Conservation (phyloP, 2,329 filamentous ascomycete genomes). For the Aspergillus sp. region DNA sequence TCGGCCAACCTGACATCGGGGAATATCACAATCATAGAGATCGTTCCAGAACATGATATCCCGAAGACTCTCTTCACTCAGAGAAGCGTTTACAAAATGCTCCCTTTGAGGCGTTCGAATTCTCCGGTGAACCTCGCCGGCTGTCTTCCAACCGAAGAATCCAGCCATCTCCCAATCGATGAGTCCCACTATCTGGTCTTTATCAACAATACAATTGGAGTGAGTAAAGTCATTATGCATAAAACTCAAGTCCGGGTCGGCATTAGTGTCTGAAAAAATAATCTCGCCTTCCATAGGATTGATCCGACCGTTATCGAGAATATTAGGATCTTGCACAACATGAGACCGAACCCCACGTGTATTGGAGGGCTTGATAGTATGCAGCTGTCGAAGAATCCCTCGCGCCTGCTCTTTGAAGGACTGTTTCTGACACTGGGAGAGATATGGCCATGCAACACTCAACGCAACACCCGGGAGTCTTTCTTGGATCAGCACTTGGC, state of each 20-base stretch:
- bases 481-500: slow-evolving; percentile 39
- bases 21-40: slow-evolving; percentile 11
- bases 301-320: slow-evolving; percentile 28
- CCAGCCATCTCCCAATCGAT: slow-evolving; percentile 46
- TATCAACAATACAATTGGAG: slow-evolving; percentile 39
- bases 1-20: too few species aligned
- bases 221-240: slow-evolving; percentile 42
- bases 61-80: slow-evolving; percentile 14
- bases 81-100: slow-evolving; percentile 18
- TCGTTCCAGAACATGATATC: slow-evolving; percentile 19
- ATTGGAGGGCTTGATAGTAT: slow-evolving; percentile 21
- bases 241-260: slow-evolving; percentile 28
- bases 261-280: slow-evolving; percentile 25
- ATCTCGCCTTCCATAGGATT: slow-evolving; percentile 34
- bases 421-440: slow-evolving; percentile 30
- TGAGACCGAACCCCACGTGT: slow-evolving; percentile 17
- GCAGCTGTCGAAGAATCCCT: slow-evolving; percentile 28
- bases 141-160: slow-evolving; percentile 29
- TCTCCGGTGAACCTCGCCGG: slow-evolving; percentile 19
- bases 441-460: slow-evolving; percentile 36
- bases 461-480: slow-evolving; percentile 37
- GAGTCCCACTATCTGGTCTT: slow-evolving; percentile 39
- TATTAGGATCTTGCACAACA: slow-evolving; percentile 21
- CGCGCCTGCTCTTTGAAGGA: slow-evolving; percentile 38
- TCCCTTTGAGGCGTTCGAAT: slow-evolving; percentile 21